Conservation (phyloP, 176 grass and related monocot species). For the Lolium rigidum region DNA sequence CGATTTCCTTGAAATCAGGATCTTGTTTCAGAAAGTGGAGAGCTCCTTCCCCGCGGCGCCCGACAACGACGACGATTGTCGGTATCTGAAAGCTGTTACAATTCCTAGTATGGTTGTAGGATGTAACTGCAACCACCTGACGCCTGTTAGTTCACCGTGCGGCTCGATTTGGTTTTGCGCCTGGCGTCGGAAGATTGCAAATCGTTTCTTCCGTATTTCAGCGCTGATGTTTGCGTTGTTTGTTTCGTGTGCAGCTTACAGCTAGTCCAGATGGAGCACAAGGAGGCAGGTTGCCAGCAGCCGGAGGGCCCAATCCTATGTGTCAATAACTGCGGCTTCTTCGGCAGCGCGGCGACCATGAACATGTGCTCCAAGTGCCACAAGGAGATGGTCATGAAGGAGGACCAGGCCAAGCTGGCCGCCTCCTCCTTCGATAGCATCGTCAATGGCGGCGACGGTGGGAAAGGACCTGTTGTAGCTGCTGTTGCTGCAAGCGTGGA, state of each 20-base stretch:
- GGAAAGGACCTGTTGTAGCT: slow-evolving; percentile 50
- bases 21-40: slow-evolving; percentile 17
- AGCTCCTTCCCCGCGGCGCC: neutral
- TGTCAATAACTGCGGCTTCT: slow-evolving; percentile 98
- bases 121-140: neutral
- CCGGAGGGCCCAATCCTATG: slow-evolving; percentile 92
- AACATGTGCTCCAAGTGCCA: slow-evolving; percentile 99
- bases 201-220: neutral
- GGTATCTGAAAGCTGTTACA: too few species aligned
- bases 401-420: slow-evolving; percentile 77
- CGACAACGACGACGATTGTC: neutral
- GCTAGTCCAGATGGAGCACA: slow-evolving; percentile 75
- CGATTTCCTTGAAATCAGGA: slow-evolving; percentile 36
- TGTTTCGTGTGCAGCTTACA: slow-evolving; percentile 40
- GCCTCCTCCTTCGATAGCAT: slow-evolving; percentile 84
- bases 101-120: neutral
- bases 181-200: neutral
- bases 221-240: slow-evolving; percentile 16
- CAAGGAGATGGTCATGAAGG: slow-evolving; percentile 87
- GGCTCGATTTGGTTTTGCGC: neutral
- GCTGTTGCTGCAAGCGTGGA: slow-evolving; percentile 33
- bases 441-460: slow-evolving; percentile 70
- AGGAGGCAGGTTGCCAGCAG: slow-evolving; percentile 92
- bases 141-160: neutral
- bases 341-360: slow-evolving; percentile 81